Base-by-base conservation (phyloP, 2,329 filamentous ascomycete species). In the Fusarium chlamydosporum region DNA sequence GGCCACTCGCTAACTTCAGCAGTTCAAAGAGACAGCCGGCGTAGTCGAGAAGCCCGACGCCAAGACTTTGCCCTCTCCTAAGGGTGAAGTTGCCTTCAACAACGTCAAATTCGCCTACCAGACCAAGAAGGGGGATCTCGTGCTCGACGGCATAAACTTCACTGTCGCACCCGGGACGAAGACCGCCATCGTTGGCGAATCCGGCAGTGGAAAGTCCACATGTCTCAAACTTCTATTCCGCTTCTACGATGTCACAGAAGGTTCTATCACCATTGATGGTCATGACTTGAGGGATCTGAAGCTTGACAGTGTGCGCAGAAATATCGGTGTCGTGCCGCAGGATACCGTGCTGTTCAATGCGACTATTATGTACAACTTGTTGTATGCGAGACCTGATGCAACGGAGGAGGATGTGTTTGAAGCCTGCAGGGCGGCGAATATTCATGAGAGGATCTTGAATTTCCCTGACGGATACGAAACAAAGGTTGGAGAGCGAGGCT, bases 381-480 rank as follows among this genome's bases (percentile, higher is more conserved):
- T 82, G 52, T 87, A 87, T 56, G 85, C 84, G 23, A 84, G 83
- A 61, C 81, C 82, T 1, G 72, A 78, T 13, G 85, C 83, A 3
- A 78, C 83, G 0, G 79, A 86, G 31, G 82, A 82, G 34, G 83
- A 86, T 15, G 80, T 87, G 0, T 82, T 79, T 46, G 80, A 82
- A 38, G 85, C 85, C 4, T 86, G 85, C 70, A 82, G 81, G 62
- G 82, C 83, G 0, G 85, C 85, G 10, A 85, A 84, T 40, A 86
- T 87, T 34, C 85, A 87, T 67, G 83, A 86, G 12, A 81, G 84
- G 33, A 86, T 87, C 55, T 77, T 85, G 64, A 78, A 80, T 7
- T 87, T 86, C 64, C 81, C 84, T 0, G 83, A 87, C 48, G 83
- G 84, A 4, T 87, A 87, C 68, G 73, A 81, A 23, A 86, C 85